Conservation (phyloP, 2,329 filamentous ascomycete species). For the Sclerotiophoma versabilis region DNA sequence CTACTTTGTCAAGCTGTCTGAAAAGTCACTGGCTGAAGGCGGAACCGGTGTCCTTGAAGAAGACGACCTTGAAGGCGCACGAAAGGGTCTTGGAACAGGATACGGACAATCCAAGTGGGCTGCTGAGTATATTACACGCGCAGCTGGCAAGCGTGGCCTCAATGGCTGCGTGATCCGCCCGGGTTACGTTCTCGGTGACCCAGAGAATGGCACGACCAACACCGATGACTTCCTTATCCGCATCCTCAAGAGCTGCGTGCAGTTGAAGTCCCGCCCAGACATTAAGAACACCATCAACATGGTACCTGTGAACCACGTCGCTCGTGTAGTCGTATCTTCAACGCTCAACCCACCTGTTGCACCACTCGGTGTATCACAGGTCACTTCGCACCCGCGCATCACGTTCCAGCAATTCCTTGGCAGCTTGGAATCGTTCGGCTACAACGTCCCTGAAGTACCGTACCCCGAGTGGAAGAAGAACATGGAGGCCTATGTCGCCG, state of each 20-base stretch:
- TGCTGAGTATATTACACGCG: slow-evolving; percentile 73
- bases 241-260: slow-evolving; percentile 85
- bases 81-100: slow-evolving; percentile 78
- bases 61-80: slow-evolving; percentile 80
- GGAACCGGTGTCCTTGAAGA: slow-evolving; percentile 72
- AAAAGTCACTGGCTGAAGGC: slow-evolving; percentile 66
- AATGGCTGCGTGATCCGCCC: slow-evolving; percentile 78
- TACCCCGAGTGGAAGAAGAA: slow-evolving; percentile 74
- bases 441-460: slow-evolving; percentile 68
- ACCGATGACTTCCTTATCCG: slow-evolving; percentile 92
- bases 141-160: slow-evolving; percentile 80
- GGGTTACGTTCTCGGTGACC: slow-evolving; percentile 83
- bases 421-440: slow-evolving; percentile 75
- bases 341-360: slow-evolving; percentile 68
- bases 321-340: slow-evolving; percentile 77
- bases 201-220: slow-evolving; percentile 71
- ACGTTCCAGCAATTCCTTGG: slow-evolving; percentile 80
- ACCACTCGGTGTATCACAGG: slow-evolving; percentile 71
- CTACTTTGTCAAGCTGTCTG: slow-evolving; percentile 78
- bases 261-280: slow-evolving; percentile 74
- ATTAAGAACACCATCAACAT: slow-evolving; percentile 90
- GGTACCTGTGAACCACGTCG: slow-evolving; percentile 85
- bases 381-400: slow-evolving; percentile 80
- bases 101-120: slow-evolving; percentile 95
- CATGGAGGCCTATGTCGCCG: slow-evolving; percentile 72